A percentile compares a stretch with the other conserved stretches of the same genome.
Conservation (phyloP, 805 yeast genomes). For the Metschnikowia orientalis region DNA sequence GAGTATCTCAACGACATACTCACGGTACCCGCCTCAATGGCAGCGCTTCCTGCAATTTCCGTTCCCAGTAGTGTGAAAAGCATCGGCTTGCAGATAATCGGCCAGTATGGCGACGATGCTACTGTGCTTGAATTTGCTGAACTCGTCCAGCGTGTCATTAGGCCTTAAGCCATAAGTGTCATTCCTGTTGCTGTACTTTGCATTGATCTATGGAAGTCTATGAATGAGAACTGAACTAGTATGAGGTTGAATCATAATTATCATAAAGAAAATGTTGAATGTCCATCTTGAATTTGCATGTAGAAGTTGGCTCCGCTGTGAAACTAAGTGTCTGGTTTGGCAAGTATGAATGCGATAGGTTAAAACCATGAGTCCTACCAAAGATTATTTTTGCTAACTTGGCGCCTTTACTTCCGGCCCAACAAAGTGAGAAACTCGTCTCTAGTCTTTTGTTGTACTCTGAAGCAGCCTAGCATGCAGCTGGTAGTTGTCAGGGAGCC, state of each 20-base stretch:
- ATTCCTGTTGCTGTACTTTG: neutral
- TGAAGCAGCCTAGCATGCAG: slow-evolving; percentile 95
- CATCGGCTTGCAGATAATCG: slow-evolving; percentile 72
- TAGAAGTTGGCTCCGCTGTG: too few relatives aligned
- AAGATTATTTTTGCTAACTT: too few relatives aligned
- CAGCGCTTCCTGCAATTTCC: slow-evolving; percentile 83
- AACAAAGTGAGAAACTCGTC: slow-evolving; percentile 88
- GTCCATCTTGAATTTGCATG: too few relatives aligned
- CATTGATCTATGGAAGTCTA: too few relatives aligned
- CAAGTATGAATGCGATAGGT: too few relatives aligned
- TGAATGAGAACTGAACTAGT: slow-evolving; percentile 5
- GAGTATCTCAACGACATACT: slow-evolving; percentile 77
- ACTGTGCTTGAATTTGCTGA: slow-evolving; percentile 45
- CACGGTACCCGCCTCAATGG: slow-evolving; percentile 86
- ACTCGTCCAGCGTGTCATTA: slow-evolving; percentile 6
- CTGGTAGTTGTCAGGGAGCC: slow-evolving; percentile 92
- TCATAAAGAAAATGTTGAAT: too few relatives aligned
- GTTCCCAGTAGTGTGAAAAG: slow-evolving; percentile 50
- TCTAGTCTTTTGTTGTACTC: slow-evolving; percentile 90
- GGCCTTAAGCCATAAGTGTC: neutral
- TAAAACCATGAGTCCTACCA: too few relatives aligned
- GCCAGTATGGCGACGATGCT: slow-evolving; percentile 81
- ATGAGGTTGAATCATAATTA: slow-evolving; percentile 6
- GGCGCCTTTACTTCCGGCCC: slow-evolving; percentile 41
- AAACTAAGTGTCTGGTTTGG: too few relatives aligned